A percentile compares a stretch with the other conserved stretches of the same genome.
Evolutionary conservation across 2,329 filamentous ascomycete genomes (phyloP).

Genomic region (Arachnopeziza araneosa): DNA sequence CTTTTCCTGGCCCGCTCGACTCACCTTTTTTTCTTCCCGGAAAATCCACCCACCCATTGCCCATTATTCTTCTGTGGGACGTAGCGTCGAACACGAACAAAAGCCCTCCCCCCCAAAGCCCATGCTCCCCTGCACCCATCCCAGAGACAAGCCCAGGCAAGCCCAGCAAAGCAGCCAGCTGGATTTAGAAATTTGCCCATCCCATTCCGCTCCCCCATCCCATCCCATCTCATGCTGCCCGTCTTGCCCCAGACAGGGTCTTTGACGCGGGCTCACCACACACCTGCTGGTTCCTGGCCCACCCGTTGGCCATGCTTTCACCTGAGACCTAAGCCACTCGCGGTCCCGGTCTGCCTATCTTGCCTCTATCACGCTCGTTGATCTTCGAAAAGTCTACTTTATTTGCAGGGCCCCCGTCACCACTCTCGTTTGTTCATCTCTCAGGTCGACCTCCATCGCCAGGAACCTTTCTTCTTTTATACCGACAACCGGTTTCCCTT

Average conservation of each 20-base stretch:
- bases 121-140: slow-evolving; percentile 1
- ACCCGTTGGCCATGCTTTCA: slow-evolving; percentile 9
- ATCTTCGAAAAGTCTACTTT: slow-evolving; percentile 27
- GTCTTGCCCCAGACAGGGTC: slow-evolving; percentile 22
- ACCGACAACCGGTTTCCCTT: slow-evolving; percentile 30
- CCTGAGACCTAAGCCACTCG: slow-evolving; percentile 23
- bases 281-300: slow-evolving; percentile 24
- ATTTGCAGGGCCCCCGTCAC: slow-evolving; percentile 31
- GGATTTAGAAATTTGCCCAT: slow-evolving; percentile 13
- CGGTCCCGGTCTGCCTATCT: slow-evolving; percentile 26
- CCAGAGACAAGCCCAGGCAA: neutral
- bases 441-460: slow-evolving; percentile 25
- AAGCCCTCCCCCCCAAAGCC: no score
- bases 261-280: slow-evolving; percentile 12
- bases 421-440: slow-evolving; percentile 26
- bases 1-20: neutral
- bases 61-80: neutral
- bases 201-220: slow-evolving; percentile 15
- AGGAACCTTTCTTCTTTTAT: slow-evolving; percentile 29
- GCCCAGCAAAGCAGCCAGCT: slow-evolving; percentile 9
- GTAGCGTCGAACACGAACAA: slow-evolving; percentile 22
- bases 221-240: slow-evolving; percentile 23
- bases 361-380: slow-evolving; percentile 27
- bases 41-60: slow-evolving; percentile 6
- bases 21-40: slow-evolving; percentile 2